Evolutionary conservation across 176 grass and related monocot genomes (phyloP), one percentile per base, ranked within the genome.

Genomic region (Hsuehochloa calcarea): DNA sequence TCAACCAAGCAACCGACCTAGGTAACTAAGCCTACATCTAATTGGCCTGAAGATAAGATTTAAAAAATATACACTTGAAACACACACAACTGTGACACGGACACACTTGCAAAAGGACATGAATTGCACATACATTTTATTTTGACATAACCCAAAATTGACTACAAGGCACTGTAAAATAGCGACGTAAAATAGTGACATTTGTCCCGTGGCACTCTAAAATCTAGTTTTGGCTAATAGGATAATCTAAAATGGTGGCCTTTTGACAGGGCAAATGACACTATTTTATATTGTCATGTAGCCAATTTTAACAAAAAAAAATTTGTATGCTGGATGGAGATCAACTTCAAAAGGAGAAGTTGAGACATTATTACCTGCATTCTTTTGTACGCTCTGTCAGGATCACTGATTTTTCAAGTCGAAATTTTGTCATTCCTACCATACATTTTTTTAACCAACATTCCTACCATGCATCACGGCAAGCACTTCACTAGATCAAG

Each of bases 11-110:
- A 45, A 78, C 44, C 39, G 4, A 72, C 65, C 66, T 82, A 83
- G 80, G 84, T 79, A 83, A 79, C 17, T 71, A 77, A 83, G 58
- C 79, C 72, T 65, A 72, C 6, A 14, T 14, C 23, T 51, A 67
- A 52, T 31, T 31, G 5, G 0, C 16, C 25, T 11, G 12, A n/a
- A 66, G 37, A 27, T 35, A 65, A 79, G 41, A 43, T 55, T 73
- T 67, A 31, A 52, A 31, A 68, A 46, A 3, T 12, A 35, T 29
- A 62, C 51, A 62, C 45, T 71, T 25, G 4, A 52, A 63, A 13
- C 43, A 25, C 29, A 62, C 10, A 45, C 25, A 34, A 58, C 50
- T 25, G 3, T 68, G 27, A 70, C 17, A 67, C 13, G 3, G 7
- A 63, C 35, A 84, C 46, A 55, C 39, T 67, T 46, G 5, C 76